Evolutionary conservation across 371 early-diverging fungal species (phyloP).

Genomic region (Choanephora cucurbitarum): DNA sequence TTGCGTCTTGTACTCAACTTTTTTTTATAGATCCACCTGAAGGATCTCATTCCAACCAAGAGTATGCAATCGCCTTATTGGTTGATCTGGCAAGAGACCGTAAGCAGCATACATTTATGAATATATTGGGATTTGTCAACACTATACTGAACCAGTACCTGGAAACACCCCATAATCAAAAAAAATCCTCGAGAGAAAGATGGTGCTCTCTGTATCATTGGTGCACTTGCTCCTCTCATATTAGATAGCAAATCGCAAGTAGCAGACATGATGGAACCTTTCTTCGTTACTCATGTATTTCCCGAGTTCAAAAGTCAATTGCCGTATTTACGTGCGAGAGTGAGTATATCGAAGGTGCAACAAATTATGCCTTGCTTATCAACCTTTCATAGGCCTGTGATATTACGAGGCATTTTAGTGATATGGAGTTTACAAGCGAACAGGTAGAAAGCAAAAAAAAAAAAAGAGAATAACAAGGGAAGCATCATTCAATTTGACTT

Average conservation of each 20-base stretch:
- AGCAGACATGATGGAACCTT: constrained; percentile 70
- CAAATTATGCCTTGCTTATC: constrained; percentile 78
- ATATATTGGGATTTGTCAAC: constrained; percentile 78
- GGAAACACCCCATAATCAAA: constrained; percentile 64
- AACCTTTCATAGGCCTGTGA: constrained; percentile 51
- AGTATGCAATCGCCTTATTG: constrained; percentile 74
- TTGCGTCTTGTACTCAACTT: no score
- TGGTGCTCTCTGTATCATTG: constrained; percentile 88
- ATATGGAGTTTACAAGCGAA: constrained; percentile 42
- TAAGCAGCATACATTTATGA: constrained; percentile 76
- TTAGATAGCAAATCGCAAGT: constrained; percentile 71
- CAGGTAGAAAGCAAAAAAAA: constrained; percentile 15
- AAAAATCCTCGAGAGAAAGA: constrained; percentile 79
- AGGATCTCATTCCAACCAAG: constrained; percentile 74
- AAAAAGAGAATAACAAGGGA: no score
- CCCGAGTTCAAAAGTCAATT: constrained; percentile 89
- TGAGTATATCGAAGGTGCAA: no score
- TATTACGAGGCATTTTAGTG: constrained; percentile 44
- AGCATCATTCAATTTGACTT: neutral
- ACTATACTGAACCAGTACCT: constrained; percentile 59
- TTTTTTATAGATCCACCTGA: constrained; percentile 83
- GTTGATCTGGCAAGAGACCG: constrained; percentile 76
- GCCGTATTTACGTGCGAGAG: no score
- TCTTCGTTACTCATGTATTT: constrained; percentile 83
- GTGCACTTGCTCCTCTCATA: constrained; percentile 67